Percentiles rank a stretch among this genome's conserved stretches.
Evolutionary conservation across 163 green algal genomes (phyloP).

Genomic region (Prototheca stagnorum): DNA sequence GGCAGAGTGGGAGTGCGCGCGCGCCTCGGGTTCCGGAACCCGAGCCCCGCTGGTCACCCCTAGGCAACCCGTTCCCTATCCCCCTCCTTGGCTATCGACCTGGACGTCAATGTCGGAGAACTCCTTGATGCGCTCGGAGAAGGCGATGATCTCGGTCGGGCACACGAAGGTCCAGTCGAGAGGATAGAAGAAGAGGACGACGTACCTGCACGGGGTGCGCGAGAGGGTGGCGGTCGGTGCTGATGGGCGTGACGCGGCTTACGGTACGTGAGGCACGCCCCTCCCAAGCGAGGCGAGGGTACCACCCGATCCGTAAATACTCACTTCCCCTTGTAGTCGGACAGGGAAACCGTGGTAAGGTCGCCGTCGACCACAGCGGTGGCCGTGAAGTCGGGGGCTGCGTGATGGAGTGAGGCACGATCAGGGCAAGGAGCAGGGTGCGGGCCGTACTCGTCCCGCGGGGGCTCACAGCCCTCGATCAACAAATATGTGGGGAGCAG

Average conservation of each 20-base stretch:
- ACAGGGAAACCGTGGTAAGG: constrained; percentile 63
- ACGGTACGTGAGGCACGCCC: neutral
- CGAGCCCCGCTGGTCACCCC: neutral
- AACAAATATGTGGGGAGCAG: no score
- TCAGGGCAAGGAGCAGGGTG: no score
- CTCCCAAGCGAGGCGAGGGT: neutral
- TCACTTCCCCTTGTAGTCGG: constrained; percentile 50
- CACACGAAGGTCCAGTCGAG: constrained; percentile 80
- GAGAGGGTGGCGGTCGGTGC: neutral
- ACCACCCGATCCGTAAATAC: neutral
- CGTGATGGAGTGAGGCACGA: no score
- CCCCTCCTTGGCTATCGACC: neutral
- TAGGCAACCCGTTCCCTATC: neutral
- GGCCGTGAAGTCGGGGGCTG: constrained; percentile 65
- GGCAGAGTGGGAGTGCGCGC: neutral
- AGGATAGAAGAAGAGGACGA: constrained; percentile 77
- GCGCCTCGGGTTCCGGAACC: neutral
- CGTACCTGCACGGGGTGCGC: constrained; percentile 34
- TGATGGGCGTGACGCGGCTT: constrained; percentile 9
- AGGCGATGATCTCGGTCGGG: constrained; percentile 91
- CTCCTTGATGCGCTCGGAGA: constrained; percentile 81
- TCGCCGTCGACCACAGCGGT: constrained; percentile 60
- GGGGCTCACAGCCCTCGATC: no score
- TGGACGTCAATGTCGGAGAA: constrained; percentile 8
- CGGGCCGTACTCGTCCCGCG: no score